Percentiles rank a stretch among this genome's conserved stretches.
Evolutionary conservation across 2,329 filamentous ascomycete genomes (phyloP).

Genomic region (Venturia effusa): DNA sequence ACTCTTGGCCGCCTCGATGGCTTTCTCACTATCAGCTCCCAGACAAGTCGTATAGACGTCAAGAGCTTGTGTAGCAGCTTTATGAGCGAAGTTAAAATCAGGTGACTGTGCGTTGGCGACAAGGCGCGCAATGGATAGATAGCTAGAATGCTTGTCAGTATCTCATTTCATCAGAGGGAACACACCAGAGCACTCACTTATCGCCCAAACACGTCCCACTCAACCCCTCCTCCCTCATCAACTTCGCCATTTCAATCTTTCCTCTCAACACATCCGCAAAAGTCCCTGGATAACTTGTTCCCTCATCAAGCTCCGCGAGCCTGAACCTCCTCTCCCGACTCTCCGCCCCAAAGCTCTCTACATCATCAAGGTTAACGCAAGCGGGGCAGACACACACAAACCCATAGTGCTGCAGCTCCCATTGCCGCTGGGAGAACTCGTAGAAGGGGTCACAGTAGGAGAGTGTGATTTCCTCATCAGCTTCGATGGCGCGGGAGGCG

Average conservation of each 20-base stretch:
- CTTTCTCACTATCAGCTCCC: constrained; percentile 6
- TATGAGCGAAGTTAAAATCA: background rate
- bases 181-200: background rate
- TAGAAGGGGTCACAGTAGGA: constrained; percentile 8
- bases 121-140: constrained; percentile 1
- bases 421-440: background rate
- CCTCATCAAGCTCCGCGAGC: background rate
- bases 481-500: constrained; percentile 1
- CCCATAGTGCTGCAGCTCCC: constrained; percentile 12
- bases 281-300: background rate
- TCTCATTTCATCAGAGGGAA: background rate
- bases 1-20: constrained; percentile 5
- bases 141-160: background rate
- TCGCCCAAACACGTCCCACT: background rate
- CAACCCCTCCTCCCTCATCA: constrained; percentile 7
- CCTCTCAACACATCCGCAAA: background rate
- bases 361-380: constrained; percentile 6
- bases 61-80: constrained; percentile 7
- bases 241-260: background rate
- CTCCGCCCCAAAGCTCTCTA: background rate
- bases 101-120: background rate
- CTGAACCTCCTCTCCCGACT: constrained; percentile 5
- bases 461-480: constrained; percentile 11
- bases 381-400: constrained; percentile 9
- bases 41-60: constrained; percentile 1